A percentile compares a stretch with the other conserved stretches of the same genome.
These are phyloP conservation scores for thale cress (Arabidopsis thaliana) DNA, from an alignment of 345 rosid genomes.

Conservation along the genomic window TAIR10.1 NC_003074.8:21220001-21220500, in stretches of 20 bases:
- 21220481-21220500: not conserved
- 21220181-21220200: constrained; percentile 84
- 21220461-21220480: constrained; percentile 13
- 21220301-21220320: constrained; percentile 8
- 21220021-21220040: constrained; percentile 78
- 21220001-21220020: constrained; percentile 72
- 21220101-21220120: constrained; percentile 68
- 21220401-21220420: constrained; percentile 31
- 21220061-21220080: constrained; percentile 76
- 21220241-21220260: constrained; percentile 68
- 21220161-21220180: constrained; percentile 66
- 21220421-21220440: constrained; percentile 45
- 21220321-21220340: constrained; percentile 23
- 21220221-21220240: constrained; percentile 81
- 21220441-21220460: constrained; percentile 38
- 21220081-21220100: constrained; percentile 81
- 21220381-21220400: constrained; percentile 32
- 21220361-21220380: constrained; percentile 29
- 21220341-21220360: constrained; percentile 22
- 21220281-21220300: constrained; percentile 6
- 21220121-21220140: constrained; percentile 53
- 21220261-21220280: constrained; percentile 50
- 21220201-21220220: constrained; percentile 94
- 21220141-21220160: constrained; percentile 80
- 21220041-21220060: constrained; percentile 70